Conservation (phyloP, 352 stramenopile species). For the Pythium coloratum region DNA sequence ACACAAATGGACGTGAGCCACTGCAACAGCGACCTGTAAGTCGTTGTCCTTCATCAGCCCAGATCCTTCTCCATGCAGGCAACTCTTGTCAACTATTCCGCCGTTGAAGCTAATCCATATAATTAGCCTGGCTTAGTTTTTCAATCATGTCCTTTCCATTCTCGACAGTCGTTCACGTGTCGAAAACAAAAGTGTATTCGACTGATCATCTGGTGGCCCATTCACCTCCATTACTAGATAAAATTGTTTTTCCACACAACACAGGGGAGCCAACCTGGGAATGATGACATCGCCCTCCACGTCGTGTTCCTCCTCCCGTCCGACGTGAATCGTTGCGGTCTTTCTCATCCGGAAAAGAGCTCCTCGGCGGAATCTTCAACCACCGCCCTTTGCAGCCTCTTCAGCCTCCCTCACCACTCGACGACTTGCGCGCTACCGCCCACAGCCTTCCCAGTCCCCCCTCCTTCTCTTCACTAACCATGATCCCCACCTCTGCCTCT, state of each 20-base stretch:
- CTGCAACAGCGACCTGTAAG: constrained; percentile 5
- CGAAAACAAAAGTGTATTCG: too few relatives aligned
- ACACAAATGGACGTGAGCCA: constrained; percentile 38
- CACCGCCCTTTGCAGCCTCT: not conserved
- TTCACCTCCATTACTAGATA: constrained; percentile 13
- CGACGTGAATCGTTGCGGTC: constrained; percentile 19
- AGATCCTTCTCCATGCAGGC: too few relatives aligned
- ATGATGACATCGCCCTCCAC: constrained; percentile 19
- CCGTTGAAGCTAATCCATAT: not conserved
- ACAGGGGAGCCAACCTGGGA: constrained; percentile 6
- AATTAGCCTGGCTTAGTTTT: too few relatives aligned
- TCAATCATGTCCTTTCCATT: too few relatives aligned
- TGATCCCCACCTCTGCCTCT: constrained; percentile 10
- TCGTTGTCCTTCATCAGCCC: too few relatives aligned
- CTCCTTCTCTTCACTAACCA: not conserved
- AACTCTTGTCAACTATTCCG: not conserved
- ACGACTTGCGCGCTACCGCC: constrained; percentile 3
- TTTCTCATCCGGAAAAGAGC: not conserved
- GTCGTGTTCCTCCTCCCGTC: constrained; percentile 20
- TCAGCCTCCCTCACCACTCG: constrained; percentile 9
- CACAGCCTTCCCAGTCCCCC: not conserved
- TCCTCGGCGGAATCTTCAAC: constrained; percentile 12
- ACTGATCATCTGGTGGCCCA: constrained; percentile 5
- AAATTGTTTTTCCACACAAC: not conserved
- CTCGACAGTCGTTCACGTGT: not conserved